Percentiles rank a stretch among this genome's conserved stretches.
phyloP scores from a whole-genome alignment of 2,329 filamentous ascomycete species.

The Colletotrichum musae region DNA sequence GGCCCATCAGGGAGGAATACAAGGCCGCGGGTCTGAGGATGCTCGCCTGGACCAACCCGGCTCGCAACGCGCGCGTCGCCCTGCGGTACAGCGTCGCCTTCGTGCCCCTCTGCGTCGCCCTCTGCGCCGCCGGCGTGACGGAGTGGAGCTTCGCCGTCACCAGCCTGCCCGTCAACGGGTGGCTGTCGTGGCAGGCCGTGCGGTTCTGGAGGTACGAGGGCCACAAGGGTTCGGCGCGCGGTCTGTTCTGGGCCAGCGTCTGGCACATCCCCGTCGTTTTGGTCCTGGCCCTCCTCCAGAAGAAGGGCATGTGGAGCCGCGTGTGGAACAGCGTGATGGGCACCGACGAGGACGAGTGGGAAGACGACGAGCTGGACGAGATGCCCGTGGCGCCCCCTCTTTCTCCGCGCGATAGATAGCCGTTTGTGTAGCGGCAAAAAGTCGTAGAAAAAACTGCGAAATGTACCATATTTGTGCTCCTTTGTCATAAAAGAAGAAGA shows the following conservation, averaged over 20 bases:
- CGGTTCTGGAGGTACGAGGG: conserved; percentile 86
- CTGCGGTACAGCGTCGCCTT: conserved; percentile 88
- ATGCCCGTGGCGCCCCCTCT: conserved; percentile 46
- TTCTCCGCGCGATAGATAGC: conserved; percentile 19
- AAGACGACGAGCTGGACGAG: conserved; percentile 68
- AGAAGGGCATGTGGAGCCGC: conserved; percentile 91
- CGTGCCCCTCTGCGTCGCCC: conserved; percentile 85
- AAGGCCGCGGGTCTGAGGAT: conserved; percentile 76
- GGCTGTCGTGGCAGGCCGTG: conserved; percentile 86
- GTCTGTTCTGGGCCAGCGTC: conserved; percentile 96
- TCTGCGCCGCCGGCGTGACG: conserved; percentile 86
- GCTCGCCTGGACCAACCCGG: conserved; percentile 90
- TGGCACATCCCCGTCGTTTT: conserved; percentile 95
- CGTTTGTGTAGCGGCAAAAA: background rate
- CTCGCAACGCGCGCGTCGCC: conserved; percentile 87
- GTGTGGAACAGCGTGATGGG: conserved; percentile 81
- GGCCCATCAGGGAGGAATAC: conserved; percentile 92
- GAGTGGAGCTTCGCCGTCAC: conserved; percentile 88
- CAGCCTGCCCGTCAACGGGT: conserved; percentile 85
- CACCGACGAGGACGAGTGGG: conserved; percentile 68
- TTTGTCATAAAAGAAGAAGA: conserved; percentile 13
- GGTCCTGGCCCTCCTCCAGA: conserved; percentile 91
- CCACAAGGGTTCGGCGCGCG: conserved; percentile 83
- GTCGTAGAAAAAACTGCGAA: conserved; percentile 2
- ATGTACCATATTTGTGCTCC: conserved; percentile 36